Percentiles rank a stretch among this genome's conserved stretches.
Conservation (phyloP, 495 filamentous ascomycete genomes). For the Aspergillus bertholletiae region DNA sequence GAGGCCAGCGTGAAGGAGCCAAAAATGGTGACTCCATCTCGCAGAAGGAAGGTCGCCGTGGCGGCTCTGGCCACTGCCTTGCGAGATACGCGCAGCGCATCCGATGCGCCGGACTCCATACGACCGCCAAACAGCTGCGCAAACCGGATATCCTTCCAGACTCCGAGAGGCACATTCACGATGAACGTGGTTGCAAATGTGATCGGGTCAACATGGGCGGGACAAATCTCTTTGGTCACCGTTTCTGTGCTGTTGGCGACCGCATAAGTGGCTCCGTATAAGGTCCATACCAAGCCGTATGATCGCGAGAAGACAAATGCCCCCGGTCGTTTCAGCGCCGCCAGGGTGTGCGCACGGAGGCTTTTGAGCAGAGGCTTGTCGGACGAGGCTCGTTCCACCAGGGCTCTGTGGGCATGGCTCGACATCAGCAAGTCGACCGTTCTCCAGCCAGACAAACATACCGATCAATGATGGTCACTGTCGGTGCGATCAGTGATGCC, state of each 20-base stretch:
- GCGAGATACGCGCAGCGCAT: constrained; percentile 10
- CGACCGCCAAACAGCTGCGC: constrained; percentile 26
- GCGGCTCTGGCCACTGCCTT: constrained; percentile 16
- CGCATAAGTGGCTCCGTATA: constrained; percentile 32
- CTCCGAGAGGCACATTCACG: constrained; percentile 32
- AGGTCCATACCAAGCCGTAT: constrained; percentile 25
- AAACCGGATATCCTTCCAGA: constrained; percentile 38
- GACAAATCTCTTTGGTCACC: constrained; percentile 16
- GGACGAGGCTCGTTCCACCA: constrained; percentile 28
- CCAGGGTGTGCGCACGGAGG: constrained; percentile 22
- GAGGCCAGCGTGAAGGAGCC: constrained; percentile 35
- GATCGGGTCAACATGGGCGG: constrained; percentile 18
- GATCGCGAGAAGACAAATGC: constrained; percentile 25
- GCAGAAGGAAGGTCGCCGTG: constrained; percentile 50
- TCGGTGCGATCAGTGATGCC: constrained; percentile 27
- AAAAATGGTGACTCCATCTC: constrained; percentile 36
- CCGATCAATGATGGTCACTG: constrained; percentile 34
- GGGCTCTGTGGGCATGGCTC: too few relatives aligned
- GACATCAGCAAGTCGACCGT: too few relatives aligned
- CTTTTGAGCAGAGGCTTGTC: constrained; percentile 23
- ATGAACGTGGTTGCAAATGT: constrained; percentile 24
- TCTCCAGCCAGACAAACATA: too few relatives aligned
- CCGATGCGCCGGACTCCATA: not conserved
- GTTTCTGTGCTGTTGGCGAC: constrained; percentile 34
- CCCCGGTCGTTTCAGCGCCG: constrained; percentile 15